Base-by-base conservation (phyloP, 768 basidiomycete species). In the Mycena albidolilacea region DNA sequence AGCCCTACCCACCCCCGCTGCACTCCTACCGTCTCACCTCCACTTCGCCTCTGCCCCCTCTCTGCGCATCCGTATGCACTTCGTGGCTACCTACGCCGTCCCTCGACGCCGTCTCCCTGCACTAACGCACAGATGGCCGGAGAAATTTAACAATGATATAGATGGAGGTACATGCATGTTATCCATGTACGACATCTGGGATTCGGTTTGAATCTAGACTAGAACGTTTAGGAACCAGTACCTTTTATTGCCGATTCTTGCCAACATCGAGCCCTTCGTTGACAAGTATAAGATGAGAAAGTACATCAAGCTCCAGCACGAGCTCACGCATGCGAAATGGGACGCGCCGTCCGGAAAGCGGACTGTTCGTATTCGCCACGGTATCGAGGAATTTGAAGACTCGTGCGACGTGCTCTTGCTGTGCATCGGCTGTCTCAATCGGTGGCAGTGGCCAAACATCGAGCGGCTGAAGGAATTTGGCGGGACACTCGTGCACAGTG, bases 391-490 rank as follows among this genome's bases (percentile, higher is more conserved):
- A 64, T 83, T 90, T 55, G 87, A 87, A 35, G 91, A 91, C 70
- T 83, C 79, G 0, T 87, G 87, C 2, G 91, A 93, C 69, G 82
- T 92, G 0, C 82, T 93, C 37, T 83, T 93, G 62, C 87, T 86
- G n/a, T 87, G 85, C 19, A 78, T 87, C 15, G 91, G 91, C 7
- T 74, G 76, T 10, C 79, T 91, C 50, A 89, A 87, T 63, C 81
- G 89, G 6, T 92, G 91, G 90, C 82, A 85, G 21, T 93, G 91
- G 92, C 93, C 92, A 2, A 85, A 90, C 39, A 91, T 93, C 52
- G 80, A 83, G 9, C 91, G 91, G 3, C 76, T 92, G 46, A 80
- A 88, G 30, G 82, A 79, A 9, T 93, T 90, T 80, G 82, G 86
- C 68, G 92, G 92, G 11, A 84, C 81, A 58, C 79, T 92, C 23